These are phyloP conservation scores for Heritiera littoralis DNA, from an alignment of 345 rosid species.

Conservation along the genomic window DNA sequence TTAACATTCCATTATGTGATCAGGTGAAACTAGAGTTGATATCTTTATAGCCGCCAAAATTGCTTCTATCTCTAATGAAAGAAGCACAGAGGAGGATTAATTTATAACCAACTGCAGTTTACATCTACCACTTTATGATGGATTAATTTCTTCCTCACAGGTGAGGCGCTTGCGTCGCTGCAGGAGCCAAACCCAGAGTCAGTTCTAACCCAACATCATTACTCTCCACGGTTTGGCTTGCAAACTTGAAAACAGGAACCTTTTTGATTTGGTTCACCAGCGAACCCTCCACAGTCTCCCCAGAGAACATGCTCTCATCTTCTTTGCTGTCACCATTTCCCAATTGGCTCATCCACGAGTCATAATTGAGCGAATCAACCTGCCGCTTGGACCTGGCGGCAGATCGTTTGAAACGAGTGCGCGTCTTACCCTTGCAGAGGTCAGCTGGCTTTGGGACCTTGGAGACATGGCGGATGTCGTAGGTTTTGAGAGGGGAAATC, in stretches of 20 bases:
- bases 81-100: constrained; percentile 9
- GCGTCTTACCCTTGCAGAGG: constrained; percentile 26
- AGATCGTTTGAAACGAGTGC: constrained; percentile 38
- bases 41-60: constrained; percentile 6
- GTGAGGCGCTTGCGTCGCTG: neutral
- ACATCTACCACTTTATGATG: neutral
- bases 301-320: constrained; percentile 62
- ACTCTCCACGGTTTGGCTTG: constrained; percentile 3
- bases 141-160: neutral
- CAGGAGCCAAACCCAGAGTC: constrained; percentile 13
- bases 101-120: neutral
- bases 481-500: constrained; percentile 35
- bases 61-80: neutral
- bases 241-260: neutral
- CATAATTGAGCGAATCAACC: constrained; percentile 48
- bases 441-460: constrained; percentile 22
- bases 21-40: neutral
- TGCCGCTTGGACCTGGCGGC: constrained; percentile 32
- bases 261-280: neutral
- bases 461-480: constrained; percentile 52
- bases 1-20: neutral
- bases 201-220: neutral
- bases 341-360: constrained; percentile 85
- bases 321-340: constrained; percentile 59
- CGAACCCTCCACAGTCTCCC: constrained; percentile 36